phyloP scores from a whole-genome alignment of 192 early-diverging fungal genomes.

The Radiomyces spectabilis region DNA sequence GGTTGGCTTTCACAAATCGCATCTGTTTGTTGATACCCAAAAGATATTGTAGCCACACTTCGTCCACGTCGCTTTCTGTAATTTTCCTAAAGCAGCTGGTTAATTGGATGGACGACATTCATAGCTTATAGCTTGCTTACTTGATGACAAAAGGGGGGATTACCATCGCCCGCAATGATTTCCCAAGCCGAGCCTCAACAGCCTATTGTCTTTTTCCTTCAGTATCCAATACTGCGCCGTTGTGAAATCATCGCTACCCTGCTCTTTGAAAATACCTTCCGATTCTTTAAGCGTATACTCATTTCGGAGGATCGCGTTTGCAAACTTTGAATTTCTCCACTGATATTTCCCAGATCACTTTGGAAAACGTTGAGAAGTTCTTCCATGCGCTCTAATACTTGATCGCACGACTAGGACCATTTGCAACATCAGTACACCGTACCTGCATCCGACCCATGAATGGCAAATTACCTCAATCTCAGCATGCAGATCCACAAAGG shows the following conservation, averaged over 20 bases:
- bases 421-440: background rate
- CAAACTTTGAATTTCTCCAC: constrained; percentile 78
- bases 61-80: constrained; percentile 88
- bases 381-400: constrained; percentile 82
- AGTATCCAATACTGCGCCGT: too few relatives aligned
- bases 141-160: constrained; percentile 64
- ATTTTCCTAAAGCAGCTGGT: too few relatives aligned
- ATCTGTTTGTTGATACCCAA: constrained; percentile 87
- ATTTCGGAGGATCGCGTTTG: constrained; percentile 78
- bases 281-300: constrained; percentile 78
- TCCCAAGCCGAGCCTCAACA: constrained; percentile 65
- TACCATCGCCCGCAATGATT: constrained; percentile 80
- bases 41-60: constrained; percentile 77
- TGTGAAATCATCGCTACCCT: background rate
- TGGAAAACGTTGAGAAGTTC: constrained; percentile 78
- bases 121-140: constrained; percentile 21
- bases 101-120: too few relatives aligned
- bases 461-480: constrained; percentile 48
- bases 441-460: background rate
- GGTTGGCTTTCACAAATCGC: constrained; percentile 68
- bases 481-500: constrained; percentile 56
- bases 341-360: constrained; percentile 80
- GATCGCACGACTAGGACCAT: constrained; percentile 51
- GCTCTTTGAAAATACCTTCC: constrained; percentile 44
- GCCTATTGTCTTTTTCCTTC: constrained; percentile 25